phyloP scores from a whole-genome alignment of 148 eudicot genomes.

The Camellia japonica region DNA sequence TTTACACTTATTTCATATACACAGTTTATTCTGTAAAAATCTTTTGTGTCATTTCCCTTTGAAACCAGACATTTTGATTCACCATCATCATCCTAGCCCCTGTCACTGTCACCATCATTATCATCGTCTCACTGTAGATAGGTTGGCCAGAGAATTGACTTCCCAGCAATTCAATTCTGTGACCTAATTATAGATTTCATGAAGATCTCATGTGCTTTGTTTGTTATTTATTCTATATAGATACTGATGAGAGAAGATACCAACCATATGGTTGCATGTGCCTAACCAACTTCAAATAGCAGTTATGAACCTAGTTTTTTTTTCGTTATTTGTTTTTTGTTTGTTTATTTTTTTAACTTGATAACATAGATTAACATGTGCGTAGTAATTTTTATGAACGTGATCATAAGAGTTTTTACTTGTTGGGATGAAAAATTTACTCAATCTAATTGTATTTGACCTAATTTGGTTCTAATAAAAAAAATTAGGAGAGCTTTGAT shows the following conservation, averaged over 20 bases:
- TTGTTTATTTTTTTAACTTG: no score
- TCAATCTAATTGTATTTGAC: no score
- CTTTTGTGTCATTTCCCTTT: not conserved
- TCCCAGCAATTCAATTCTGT: not conserved
- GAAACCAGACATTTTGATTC: not conserved
- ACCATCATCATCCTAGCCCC: not conserved
- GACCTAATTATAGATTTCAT: not conserved
- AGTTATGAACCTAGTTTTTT: not conserved
- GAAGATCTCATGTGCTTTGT: not conserved
- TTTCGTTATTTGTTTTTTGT: no score
- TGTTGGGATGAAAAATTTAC: no score
- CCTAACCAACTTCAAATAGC: not conserved
- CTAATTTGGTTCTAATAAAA: no score
- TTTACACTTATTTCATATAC: no score
- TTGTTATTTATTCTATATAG: not conserved
- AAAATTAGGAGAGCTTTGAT: no score
- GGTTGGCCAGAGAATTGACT: constrained; percentile 1
- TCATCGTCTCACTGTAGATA: not conserved
- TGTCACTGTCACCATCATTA: not conserved
- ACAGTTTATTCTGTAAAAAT: no score
- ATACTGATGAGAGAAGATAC: not conserved
- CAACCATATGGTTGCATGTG: not conserved
- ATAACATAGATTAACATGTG: no score
- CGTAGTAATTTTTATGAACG: no score
- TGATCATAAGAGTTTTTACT: no score